These are phyloP conservation scores for Penstemon newberryi DNA, from an alignment of 257 asterid genomes.

Conservation along the genomic window DNA sequence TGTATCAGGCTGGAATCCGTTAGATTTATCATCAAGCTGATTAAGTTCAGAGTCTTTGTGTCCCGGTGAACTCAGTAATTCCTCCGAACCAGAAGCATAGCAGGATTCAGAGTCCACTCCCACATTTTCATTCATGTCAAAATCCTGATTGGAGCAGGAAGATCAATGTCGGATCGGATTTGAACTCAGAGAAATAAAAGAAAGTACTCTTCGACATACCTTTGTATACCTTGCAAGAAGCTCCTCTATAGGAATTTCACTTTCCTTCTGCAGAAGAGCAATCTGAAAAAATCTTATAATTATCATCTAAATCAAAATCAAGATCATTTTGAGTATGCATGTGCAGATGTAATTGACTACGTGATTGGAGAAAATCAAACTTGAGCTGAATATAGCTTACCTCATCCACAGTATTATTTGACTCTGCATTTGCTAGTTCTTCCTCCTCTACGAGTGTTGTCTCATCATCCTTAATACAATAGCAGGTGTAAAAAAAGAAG, in stretches of 20 bases:
- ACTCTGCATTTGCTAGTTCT: conserved; percentile 71
- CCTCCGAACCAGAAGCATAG: conserved; percentile 64
- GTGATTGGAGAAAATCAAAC: conserved; percentile 22
- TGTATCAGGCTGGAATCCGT: conserved; percentile 39
- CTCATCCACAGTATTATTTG: conserved; percentile 57
- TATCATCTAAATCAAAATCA: conserved; percentile 27
- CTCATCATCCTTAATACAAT: conserved; percentile 80
- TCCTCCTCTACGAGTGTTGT: conserved; percentile 92
- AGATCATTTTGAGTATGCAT: conserved; percentile 22
- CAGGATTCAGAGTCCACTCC: conserved; percentile 47
- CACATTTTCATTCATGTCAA: conserved; percentile 44
- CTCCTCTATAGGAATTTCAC: conserved; percentile 85
- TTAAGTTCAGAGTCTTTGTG: conserved; percentile 40
- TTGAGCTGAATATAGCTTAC: conserved; percentile 31
- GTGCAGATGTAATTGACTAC: conserved; percentile 23
- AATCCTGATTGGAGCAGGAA: conserved; percentile 49
- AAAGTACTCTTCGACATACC: conserved; percentile 55
- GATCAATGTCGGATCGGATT: conserved; percentile 32
- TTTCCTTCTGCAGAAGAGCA: conserved; percentile 79
- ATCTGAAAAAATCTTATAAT: conserved; percentile 53
- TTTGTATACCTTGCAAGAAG: conserved; percentile 89
- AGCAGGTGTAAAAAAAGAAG: conserved; percentile 19
- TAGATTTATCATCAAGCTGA: conserved; percentile 44
- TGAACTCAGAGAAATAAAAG: conserved; percentile 26
- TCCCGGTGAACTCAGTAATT: conserved; percentile 44